phyloP scores from a whole-genome alignment of 2,329 filamentous ascomycete genomes.

The Alternaria sp. region DNA sequence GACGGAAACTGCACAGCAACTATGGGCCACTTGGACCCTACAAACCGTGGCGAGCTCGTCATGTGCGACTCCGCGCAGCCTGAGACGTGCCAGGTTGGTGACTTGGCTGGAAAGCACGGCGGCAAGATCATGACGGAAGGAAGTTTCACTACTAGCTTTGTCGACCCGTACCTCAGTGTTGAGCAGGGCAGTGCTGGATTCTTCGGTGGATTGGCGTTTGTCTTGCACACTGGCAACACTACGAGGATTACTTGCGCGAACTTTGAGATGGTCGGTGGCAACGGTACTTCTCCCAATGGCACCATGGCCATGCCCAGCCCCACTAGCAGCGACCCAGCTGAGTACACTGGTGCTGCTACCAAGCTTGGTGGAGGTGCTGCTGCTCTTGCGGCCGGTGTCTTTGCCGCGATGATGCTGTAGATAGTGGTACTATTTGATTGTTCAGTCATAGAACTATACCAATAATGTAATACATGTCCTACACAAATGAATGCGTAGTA shows the following conservation, averaged over 20 bases:
- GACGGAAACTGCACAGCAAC: constrained; percentile 50
- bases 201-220: constrained; percentile 59
- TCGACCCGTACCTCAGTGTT: constrained; percentile 58
- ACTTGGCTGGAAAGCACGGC: constrained; percentile 53
- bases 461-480: background rate
- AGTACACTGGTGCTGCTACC: constrained; percentile 23
- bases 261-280: constrained; percentile 45
- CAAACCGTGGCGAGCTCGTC: constrained; percentile 40
- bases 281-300: constrained; percentile 9
- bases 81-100: constrained; percentile 49
- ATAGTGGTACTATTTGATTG: background rate
- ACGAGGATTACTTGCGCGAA: constrained; percentile 62
- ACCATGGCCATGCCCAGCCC: constrained; percentile 4
- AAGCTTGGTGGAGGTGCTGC: constrained; percentile 11
- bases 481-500: background rate
- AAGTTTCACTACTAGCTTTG: constrained; percentile 43
- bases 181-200: constrained; percentile 49
- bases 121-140: constrained; percentile 38
- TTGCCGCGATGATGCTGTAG: constrained; percentile 18
- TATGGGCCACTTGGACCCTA: constrained; percentile 48
- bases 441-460: background rate
- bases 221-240: constrained; percentile 59
- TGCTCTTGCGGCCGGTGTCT: constrained; percentile 14
- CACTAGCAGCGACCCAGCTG: constrained; percentile 13
- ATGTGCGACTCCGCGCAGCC: constrained; percentile 41